These are phyloP conservation scores for Fusarium sororula DNA, from an alignment of 2,329 filamentous ascomycete genomes.

Conservation along the genomic window DNA sequence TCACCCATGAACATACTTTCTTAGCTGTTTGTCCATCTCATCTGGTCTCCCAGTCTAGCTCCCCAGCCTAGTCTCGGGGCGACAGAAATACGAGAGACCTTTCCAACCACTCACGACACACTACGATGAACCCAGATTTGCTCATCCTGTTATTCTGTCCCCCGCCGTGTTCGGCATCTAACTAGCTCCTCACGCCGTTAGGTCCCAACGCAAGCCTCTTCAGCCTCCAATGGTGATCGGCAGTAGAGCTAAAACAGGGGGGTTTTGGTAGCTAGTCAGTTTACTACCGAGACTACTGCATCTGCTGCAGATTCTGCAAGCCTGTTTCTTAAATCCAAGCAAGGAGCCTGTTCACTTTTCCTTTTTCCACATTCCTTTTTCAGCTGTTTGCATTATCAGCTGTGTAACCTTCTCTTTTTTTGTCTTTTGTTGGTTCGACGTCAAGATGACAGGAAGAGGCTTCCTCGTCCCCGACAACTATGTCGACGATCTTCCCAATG, in stretches of 20 bases:
- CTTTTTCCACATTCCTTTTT: slow-evolving; percentile 1
- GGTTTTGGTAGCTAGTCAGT: background rate
- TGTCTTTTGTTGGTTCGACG: too few species aligned
- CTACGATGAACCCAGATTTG: background rate
- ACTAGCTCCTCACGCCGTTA: background rate
- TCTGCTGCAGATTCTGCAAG: slow-evolving; percentile 9
- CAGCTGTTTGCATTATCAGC: background rate
- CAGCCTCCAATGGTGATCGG: background rate
- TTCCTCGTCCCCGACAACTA: slow-evolving; percentile 38
- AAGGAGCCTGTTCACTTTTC: background rate
- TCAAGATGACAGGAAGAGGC: slow-evolving; percentile 30
- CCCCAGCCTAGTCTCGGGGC: background rate
- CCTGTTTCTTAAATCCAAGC: slow-evolving; percentile 5
- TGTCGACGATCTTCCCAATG: slow-evolving; percentile 26
- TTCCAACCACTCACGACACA: background rate
- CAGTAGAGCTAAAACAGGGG: slow-evolving; percentile 2
- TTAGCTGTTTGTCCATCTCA: background rate
- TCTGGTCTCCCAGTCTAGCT: background rate
- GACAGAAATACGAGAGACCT: background rate
- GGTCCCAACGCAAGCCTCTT: background rate
- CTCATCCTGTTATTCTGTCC: background rate
- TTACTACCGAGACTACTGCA: slow-evolving; percentile 4
- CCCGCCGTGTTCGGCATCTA: background rate
- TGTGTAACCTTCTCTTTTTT: too few species aligned
- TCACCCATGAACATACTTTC: background rate